Evolutionary conservation across 331 rosid genomes (phyloP).

Genomic region (Prunus yedoensis): DNA sequence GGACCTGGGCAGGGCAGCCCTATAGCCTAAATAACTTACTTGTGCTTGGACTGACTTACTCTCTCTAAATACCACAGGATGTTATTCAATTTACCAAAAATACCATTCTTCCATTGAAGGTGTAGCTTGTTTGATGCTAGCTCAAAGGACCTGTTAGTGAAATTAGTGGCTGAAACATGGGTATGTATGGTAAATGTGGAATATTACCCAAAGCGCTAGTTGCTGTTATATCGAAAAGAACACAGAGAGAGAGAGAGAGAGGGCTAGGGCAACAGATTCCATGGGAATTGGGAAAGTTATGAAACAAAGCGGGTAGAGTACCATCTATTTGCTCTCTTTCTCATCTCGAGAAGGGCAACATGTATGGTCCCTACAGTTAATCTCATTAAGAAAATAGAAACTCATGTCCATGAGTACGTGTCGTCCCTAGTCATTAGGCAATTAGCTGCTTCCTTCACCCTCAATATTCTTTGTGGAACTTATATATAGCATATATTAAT

Average conservation of each 20-base stretch:
- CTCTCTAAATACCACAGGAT: not conserved
- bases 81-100: not conserved
- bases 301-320: too few relatives aligned
- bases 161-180: not conserved
- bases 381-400: not conserved
- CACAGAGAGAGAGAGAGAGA: not conserved
- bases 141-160: not conserved
- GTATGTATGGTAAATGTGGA: not conserved
- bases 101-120: not conserved
- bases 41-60: not conserved
- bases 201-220: conserved; percentile 4
- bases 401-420: not conserved
- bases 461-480: too few relatives aligned
- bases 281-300: not conserved
- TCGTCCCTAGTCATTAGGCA: not conserved
- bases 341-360: not conserved
- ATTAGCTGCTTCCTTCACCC: conserved; percentile 5
- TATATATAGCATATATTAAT: too few relatives aligned
- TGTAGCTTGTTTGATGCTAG: not conserved
- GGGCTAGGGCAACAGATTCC: not conserved
- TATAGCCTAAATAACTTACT: too few relatives aligned
- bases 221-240: not conserved
- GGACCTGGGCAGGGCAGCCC: not conserved
- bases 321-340: too few relatives aligned
- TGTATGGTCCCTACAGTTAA: not conserved